phyloP scores from a whole-genome alignment of 345 rosid species.

The Rhizophora apiculata region DNA sequence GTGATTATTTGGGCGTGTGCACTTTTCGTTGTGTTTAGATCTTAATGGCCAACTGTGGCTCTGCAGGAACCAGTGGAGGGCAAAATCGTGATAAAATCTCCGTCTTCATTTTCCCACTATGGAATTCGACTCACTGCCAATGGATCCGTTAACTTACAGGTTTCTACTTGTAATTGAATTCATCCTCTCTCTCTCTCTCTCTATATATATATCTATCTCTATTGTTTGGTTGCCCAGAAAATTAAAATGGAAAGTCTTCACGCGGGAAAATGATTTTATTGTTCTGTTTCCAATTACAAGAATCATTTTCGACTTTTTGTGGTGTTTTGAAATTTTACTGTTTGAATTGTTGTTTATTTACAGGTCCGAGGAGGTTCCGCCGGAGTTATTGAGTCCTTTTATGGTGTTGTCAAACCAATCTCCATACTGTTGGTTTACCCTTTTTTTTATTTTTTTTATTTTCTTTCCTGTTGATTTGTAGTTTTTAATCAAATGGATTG shows the following conservation, averaged over 20 bases:
- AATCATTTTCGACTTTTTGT: not conserved
- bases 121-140: slow-evolving; percentile 60
- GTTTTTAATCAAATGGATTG: not conserved
- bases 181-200: not conserved
- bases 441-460: not conserved
- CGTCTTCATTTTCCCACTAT: slow-evolving; percentile 68
- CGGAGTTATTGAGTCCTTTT: slow-evolving; percentile 75
- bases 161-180: not conserved
- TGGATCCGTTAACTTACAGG: slow-evolving; percentile 82
- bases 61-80: slow-evolving; percentile 69
- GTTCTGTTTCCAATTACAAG: not conserved
- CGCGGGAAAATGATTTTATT: not conserved
- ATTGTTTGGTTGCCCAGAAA: slow-evolving; percentile 1
- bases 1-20: not conserved
- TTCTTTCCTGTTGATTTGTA: not conserved
- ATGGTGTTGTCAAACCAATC: slow-evolving; percentile 79
- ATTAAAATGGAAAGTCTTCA: not conserved
- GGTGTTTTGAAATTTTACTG: too few species aligned
- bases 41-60: not conserved
- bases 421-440: slow-evolving; percentile 44
- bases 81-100: slow-evolving; percentile 60
- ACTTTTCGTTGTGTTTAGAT: not conserved
- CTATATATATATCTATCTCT: not conserved
- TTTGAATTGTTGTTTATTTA: slow-evolving; percentile 2
- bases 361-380: slow-evolving; percentile 93